phyloP scores from a whole-genome alignment of 2,329 filamentous ascomycete species.

The Teratosphaeria pseudoeucalypti region DNA sequence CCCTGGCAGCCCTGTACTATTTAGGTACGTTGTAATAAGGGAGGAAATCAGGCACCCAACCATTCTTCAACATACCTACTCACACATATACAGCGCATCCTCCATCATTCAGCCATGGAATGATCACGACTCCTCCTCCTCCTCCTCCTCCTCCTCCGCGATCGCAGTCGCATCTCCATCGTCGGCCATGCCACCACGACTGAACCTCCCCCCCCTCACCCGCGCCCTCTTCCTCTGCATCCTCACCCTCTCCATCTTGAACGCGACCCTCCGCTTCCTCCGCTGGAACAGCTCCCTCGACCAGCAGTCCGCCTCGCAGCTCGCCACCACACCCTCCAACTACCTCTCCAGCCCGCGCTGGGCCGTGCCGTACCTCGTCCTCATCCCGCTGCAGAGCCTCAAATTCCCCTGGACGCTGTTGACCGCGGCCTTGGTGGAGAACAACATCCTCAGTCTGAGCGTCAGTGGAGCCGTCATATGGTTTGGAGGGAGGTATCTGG shows the following conservation, averaged over 20 bases:
- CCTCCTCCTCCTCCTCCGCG: not conserved
- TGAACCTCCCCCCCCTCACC: slow-evolving; percentile 88
- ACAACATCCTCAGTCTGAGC: slow-evolving; percentile 77
- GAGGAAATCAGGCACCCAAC: not conserved
- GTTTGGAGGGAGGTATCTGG: slow-evolving; percentile 87
- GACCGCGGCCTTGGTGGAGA: slow-evolving; percentile 79
- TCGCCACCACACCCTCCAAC: slow-evolving; percentile 22
- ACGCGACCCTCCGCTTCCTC: slow-evolving; percentile 64
- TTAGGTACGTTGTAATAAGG: too few relatives aligned
- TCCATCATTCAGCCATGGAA: not conserved
- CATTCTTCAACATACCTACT: not conserved
- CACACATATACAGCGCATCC: too few relatives aligned
- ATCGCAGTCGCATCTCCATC: not conserved
- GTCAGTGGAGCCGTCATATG: slow-evolving; percentile 72
- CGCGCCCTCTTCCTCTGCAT: slow-evolving; percentile 68
- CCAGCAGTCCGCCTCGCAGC: slow-evolving; percentile 4
- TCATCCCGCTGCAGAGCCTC: slow-evolving; percentile 73
- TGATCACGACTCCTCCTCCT: not conserved
- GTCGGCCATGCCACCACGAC: slow-evolving; percentile 36
- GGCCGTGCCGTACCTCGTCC: slow-evolving; percentile 65
- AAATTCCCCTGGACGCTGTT: slow-evolving; percentile 90
- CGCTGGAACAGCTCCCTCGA: slow-evolving; percentile 43
- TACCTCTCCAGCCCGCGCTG: slow-evolving; percentile 22
- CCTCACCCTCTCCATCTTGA: slow-evolving; percentile 68
- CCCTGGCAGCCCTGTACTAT: not conserved